phyloP scores from a whole-genome alignment of 768 basidiomycete genomes.

The Fomitopsis pulvina region DNA sequence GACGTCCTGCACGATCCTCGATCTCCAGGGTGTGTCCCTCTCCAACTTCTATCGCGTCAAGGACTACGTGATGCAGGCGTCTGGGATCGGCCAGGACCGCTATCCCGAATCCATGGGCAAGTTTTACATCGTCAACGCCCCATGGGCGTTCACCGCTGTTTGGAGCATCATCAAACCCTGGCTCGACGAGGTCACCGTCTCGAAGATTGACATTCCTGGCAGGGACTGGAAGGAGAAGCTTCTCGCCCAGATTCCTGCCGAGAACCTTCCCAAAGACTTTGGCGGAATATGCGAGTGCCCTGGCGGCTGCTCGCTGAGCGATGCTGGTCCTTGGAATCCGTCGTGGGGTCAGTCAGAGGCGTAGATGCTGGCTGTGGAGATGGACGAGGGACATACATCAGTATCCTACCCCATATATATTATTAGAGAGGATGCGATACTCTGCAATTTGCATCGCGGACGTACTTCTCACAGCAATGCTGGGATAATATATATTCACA shows the following conservation, averaged over 20 bases:
- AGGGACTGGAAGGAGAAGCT: conserved; percentile 67
- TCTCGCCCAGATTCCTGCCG: conserved; percentile 72
- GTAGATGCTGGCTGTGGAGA: not conserved
- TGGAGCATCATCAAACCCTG: conserved; percentile 89
- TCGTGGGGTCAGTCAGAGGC: conserved; percentile 48
- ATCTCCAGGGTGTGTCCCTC: conserved; percentile 67
- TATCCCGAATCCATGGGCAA: conserved; percentile 96
- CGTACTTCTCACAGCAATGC: no score
- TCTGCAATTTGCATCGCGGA: not conserved
- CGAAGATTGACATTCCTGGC: conserved; percentile 91
- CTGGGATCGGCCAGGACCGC: conserved; percentile 79
- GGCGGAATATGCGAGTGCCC: conserved; percentile 76
- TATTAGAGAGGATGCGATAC: conserved; percentile 5
- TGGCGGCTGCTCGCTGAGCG: conserved; percentile 80
- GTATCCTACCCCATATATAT: conserved; percentile 12
- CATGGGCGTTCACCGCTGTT: conserved; percentile 84
- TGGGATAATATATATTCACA: no score
- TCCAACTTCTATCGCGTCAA: conserved; percentile 86
- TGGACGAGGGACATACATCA: conserved; percentile 2
- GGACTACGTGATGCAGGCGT: conserved; percentile 77
- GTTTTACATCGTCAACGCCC: conserved; percentile 98
- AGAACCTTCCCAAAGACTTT: conserved; percentile 81
- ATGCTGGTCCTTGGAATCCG: conserved; percentile 87
- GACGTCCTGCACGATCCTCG: conserved; percentile 96
- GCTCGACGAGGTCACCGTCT: conserved; percentile 92